Evolutionary conservation across 305 asterid genomes (phyloP).

Genomic region (Fraxinus greggii): DNA sequence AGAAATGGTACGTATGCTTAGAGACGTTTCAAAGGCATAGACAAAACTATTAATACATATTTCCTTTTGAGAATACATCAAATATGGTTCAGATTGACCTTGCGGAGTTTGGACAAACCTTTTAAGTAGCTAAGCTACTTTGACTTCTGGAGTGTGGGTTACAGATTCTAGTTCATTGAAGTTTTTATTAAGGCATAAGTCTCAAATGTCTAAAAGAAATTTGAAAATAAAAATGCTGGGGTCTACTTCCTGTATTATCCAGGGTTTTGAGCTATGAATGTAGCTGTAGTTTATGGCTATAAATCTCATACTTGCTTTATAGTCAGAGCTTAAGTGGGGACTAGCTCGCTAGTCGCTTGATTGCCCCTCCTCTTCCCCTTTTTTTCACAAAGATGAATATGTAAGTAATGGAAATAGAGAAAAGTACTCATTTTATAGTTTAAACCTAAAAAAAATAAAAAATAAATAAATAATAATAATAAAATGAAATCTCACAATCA

Average conservation of each 20-base stretch:
- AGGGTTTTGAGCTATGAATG: background rate
- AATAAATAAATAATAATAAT: no score
- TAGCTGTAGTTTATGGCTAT: background rate
- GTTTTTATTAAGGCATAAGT: background rate
- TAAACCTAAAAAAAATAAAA: background rate
- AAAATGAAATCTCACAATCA: background rate
- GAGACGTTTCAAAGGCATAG: background rate
- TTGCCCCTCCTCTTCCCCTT: background rate
- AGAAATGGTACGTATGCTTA: conserved; percentile 66
- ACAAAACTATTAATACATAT: background rate
- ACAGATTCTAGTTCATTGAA: background rate
- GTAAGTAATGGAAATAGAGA: background rate
- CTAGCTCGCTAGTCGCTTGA: background rate
- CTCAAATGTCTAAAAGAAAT: background rate
- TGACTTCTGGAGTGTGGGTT: background rate
- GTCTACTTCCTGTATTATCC: background rate
- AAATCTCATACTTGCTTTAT: background rate
- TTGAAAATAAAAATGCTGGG: background rate
- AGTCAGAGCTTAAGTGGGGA: background rate
- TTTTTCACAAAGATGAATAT: background rate
- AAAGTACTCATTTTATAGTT: background rate
- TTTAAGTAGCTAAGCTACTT: conserved; percentile 16
- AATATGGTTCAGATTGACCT: conserved; percentile 1
- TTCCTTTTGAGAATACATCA: background rate
- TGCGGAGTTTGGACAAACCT: background rate